Evolutionary conservation across 148 eudicot genomes (phyloP).

Genomic region (Amaranthus hypochondriacus): DNA sequence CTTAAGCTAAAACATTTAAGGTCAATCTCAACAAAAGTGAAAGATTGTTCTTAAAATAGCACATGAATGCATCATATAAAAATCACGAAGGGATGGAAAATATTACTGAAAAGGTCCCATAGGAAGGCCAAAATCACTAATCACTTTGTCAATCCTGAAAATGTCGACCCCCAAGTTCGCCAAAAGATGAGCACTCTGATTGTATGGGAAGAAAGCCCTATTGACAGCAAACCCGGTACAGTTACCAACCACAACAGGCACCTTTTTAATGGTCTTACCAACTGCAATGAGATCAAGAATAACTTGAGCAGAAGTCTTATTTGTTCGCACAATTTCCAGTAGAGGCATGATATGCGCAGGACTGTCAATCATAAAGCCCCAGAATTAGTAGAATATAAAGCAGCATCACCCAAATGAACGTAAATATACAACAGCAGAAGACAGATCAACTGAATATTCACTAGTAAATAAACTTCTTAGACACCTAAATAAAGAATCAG

Average conservation of each 20-base stretch:
- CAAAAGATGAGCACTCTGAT: conserved; percentile 70
- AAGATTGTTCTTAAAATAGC: not conserved
- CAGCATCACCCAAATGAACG: not conserved
- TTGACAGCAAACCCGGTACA: conserved; percentile 96
- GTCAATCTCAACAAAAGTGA: not conserved
- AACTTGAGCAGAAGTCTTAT: conserved; percentile 85
- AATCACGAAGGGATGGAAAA: conserved; percentile 18
- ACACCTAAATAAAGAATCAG: not conserved
- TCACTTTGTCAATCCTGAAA: conserved; percentile 79
- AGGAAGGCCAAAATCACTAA: conserved; percentile 74
- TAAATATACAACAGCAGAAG: not conserved
- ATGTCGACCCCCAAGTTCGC: conserved; percentile 73
- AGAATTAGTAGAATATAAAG: conserved; percentile 14
- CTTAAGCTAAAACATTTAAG: not conserved
- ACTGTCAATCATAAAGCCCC: conserved; percentile 45
- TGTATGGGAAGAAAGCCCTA: conserved; percentile 84
- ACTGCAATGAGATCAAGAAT: conserved; percentile 81
- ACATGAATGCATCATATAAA: conserved; percentile 13
- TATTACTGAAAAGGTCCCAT: conserved; percentile 97
- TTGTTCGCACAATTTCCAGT: conserved; percentile 83
- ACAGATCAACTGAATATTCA: not conserved
- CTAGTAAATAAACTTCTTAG: not conserved
- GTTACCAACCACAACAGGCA: conserved; percentile 94
- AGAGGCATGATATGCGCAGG: conserved; percentile 97
- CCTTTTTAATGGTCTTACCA: conserved; percentile 78